Evolutionary conservation across 768 basidiomycete species (phyloP), one percentile per base, ranked within the genome.

Genomic region (Daedaleopsis sinensis): DNA sequence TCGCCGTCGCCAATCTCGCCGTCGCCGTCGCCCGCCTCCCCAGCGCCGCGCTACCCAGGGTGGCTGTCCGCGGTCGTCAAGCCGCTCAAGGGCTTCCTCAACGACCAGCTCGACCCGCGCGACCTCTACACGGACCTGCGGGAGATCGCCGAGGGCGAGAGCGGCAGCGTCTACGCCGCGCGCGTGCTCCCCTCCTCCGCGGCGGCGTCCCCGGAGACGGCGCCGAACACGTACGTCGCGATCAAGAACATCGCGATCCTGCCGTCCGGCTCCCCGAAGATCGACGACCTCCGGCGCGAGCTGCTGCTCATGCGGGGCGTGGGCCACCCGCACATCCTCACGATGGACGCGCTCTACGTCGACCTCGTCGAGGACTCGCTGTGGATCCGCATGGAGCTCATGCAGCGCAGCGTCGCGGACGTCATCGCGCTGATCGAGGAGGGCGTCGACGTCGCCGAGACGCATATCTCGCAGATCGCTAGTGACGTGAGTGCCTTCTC

Each of bases 361-460:
- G 84, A 88, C 66, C 70, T 87, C 4, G 77, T 78, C 38, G 76
- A 73, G 47, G 77, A 78, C 55, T 65, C 86, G 59, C 73, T 94
- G 39, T 94, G 93, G 93, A 88, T 94, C 52, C 78, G 88, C 63
- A 94, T 94, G 93, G 91, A 93, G 72, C 82, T 94, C 36, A 93
- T 94, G 92, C 91, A 93, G 67, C 81, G 91, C 63, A 93, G 91
- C 70, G 76, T 94, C 65, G 93, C 93, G 67, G 93, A 94, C 71
- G 82, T 94, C 49, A 79, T 94, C 16, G 84, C 79, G 16, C 72
- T 93, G 19, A 84, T 83, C 8, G 81, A 77, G 13, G 79, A 84
- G 61, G 90, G 90, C 0, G 72, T 92, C 39, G 78, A 82, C 66
- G 62, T 94, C 52, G 81, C 84, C 59, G 93, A 94, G 73, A 77